Percentiles rank a stretch among this genome's conserved stretches.
These are phyloP conservation scores for Daldinia sp. DNA, from an alignment of 2,329 filamentous ascomycete genomes.

Conservation along the genomic window DNA sequence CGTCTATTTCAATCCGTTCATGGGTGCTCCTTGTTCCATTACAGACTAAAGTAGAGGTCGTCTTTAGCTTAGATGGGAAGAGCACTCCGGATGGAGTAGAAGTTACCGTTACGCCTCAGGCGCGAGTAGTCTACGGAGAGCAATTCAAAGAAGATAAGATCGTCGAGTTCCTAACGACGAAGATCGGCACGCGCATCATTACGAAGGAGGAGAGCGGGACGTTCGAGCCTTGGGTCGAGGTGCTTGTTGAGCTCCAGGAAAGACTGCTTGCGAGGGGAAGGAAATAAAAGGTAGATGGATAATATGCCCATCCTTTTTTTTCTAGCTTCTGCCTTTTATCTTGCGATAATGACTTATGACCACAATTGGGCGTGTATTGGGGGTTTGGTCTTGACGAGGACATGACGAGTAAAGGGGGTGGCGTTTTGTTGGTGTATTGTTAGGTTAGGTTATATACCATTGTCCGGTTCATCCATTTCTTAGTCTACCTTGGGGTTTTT, in stretches of 20 bases:
- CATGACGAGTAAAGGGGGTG: constrained; percentile 14
- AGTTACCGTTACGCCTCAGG: constrained; percentile 66
- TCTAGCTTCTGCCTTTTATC: not conserved
- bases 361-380: constrained; percentile 1
- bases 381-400: constrained; percentile 10
- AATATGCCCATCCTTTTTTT: not conserved
- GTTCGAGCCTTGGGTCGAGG: constrained; percentile 64
- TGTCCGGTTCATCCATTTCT: not conserved
- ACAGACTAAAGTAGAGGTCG: constrained; percentile 75
- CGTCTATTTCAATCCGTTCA: constrained; percentile 70
- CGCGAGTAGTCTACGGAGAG: constrained; percentile 80
- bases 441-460: constrained; percentile 12
- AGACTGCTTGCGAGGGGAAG: constrained; percentile 67
- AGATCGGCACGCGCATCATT: constrained; percentile 59
- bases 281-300: constrained; percentile 55
- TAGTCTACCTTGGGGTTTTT: not conserved
- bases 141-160: constrained; percentile 81
- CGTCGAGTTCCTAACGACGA: constrained; percentile 73
- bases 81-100: constrained; percentile 63
- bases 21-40: constrained; percentile 73
- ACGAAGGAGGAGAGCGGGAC: constrained; percentile 52
- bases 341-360: constrained; percentile 36
- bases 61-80: constrained; percentile 65
- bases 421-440: constrained; percentile 20
- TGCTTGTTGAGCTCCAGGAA: constrained; percentile 66